A percentile compares a stretch with the other conserved stretches of the same genome.
These are phyloP conservation scores for Boletus tomentosulus DNA, from an alignment of 768 basidiomycete genomes.

Conservation along the genomic window DNA sequence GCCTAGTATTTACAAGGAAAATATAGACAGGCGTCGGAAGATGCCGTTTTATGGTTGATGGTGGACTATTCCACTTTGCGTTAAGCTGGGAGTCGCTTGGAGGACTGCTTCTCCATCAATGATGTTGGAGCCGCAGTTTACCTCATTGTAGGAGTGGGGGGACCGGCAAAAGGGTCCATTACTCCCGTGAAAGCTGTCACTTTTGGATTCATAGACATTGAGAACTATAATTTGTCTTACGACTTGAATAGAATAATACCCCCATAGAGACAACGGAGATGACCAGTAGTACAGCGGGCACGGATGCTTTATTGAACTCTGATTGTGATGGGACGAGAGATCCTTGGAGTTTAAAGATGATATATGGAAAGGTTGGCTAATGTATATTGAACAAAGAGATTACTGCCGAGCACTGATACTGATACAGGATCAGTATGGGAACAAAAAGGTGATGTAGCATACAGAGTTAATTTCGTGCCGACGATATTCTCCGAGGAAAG, in stretches of 20 bases:
- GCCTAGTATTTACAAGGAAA: constrained; percentile 69
- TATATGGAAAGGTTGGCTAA: constrained; percentile 9
- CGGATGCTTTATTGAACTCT: not conserved
- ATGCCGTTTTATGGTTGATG: not conserved
- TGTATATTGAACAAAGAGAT: constrained; percentile 24
- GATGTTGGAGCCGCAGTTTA: constrained; percentile 49
- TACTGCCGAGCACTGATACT: constrained; percentile 21
- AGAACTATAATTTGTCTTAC: too few species aligned
- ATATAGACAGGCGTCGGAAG: constrained; percentile 37
- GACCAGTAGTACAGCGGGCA: constrained; percentile 1
- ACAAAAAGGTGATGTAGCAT: constrained; percentile 25
- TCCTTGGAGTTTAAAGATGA: constrained; percentile 3
- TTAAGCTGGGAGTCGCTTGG: constrained; percentile 74
- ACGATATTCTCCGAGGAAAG: constrained; percentile 12
- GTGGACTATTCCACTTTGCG: constrained; percentile 11
- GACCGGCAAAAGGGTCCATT: constrained; percentile 42
- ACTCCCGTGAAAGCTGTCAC: constrained; percentile 25
- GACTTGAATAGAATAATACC: not conserved
- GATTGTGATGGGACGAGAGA: not conserved
- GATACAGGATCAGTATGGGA: constrained; percentile 27
- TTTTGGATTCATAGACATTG: too few species aligned
- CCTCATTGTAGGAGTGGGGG: constrained; percentile 65
- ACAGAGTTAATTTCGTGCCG: constrained; percentile 15
- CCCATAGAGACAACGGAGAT: constrained; percentile 21
- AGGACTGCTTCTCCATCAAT: constrained; percentile 76